These are phyloP conservation scores for Neltuma alba DNA, from an alignment of 306 rosid species.

Conservation along the genomic window DNA sequence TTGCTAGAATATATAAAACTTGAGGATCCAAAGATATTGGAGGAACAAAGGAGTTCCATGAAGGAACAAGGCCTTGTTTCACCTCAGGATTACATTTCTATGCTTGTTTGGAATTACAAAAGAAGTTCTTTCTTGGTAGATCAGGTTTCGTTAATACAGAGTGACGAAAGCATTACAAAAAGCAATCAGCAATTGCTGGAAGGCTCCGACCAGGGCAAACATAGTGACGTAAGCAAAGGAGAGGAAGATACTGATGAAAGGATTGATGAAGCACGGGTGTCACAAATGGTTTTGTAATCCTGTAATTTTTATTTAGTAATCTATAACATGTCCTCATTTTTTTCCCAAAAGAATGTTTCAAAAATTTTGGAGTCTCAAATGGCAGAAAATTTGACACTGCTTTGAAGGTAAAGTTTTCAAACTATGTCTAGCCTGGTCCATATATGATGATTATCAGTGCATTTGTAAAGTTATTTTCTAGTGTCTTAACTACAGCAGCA, in stretches of 20 bases:
- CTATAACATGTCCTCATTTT: not conserved
- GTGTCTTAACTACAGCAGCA: too few species aligned
- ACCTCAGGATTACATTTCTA: constrained; percentile 91
- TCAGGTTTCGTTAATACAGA: too few species aligned
- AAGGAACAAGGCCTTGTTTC: constrained; percentile 84
- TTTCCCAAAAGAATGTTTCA: constrained; percentile 12
- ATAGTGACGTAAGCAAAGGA: constrained; percentile 33
- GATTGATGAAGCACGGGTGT: constrained; percentile 39
- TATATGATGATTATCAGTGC: not conserved
- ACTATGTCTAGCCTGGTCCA: not conserved
- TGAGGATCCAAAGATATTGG: constrained; percentile 77
- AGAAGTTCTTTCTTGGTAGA: constrained; percentile 61
- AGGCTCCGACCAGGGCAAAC: constrained; percentile 49
- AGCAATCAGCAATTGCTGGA: constrained; percentile 40
- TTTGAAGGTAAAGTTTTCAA: not conserved
- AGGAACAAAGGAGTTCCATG: constrained; percentile 66
- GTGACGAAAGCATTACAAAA: constrained; percentile 30
- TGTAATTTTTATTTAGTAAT: constrained; percentile 23
- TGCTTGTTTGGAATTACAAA: constrained; percentile 98
- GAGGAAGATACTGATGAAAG: constrained; percentile 48
- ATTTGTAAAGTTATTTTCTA: too few species aligned
- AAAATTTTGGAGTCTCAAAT: not conserved
- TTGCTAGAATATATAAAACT: constrained; percentile 78
- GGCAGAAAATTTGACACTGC: not conserved
- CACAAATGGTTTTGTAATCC: constrained; percentile 39